Conservation (phyloP, 2,329 filamentous ascomycete species). For the Ophiostoma himal-ulmi region DNA sequence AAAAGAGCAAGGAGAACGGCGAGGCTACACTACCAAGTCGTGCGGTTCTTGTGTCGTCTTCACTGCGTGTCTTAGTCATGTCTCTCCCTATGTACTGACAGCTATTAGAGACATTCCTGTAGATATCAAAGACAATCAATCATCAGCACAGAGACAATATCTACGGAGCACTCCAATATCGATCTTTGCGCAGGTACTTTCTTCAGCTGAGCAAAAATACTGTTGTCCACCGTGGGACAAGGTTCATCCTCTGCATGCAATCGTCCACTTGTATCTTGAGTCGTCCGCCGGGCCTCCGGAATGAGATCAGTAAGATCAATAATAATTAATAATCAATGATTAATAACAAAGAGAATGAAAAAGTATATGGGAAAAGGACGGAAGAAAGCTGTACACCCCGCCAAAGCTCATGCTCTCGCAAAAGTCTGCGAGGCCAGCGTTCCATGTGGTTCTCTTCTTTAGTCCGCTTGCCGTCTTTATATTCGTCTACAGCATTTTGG, state of each 20-base stretch:
- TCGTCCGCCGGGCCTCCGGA: background rate
- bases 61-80: background rate
- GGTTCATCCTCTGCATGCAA: background rate
- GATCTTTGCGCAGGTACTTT: background rate
- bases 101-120: background rate
- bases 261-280: constrained; percentile 6
- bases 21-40: background rate
- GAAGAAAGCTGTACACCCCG: background rate
- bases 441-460: too few relatives aligned
- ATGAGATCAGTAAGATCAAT: background rate
- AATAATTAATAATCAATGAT: background rate
- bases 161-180: background rate
- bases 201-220: background rate
- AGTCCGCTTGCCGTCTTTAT: too few relatives aligned
- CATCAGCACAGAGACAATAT: background rate
- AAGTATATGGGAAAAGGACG: background rate
- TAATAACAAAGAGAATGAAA: background rate
- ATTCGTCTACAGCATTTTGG: background rate
- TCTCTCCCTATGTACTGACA: background rate
- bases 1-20: background rate
- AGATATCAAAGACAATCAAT: background rate
- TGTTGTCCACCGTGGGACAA: background rate
- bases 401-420: background rate
- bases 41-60: background rate
- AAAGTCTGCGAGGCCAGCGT: background rate